phyloP scores from a whole-genome alignment of 2,329 filamentous ascomycete genomes.

The Aspergillus fumigatus region DNA sequence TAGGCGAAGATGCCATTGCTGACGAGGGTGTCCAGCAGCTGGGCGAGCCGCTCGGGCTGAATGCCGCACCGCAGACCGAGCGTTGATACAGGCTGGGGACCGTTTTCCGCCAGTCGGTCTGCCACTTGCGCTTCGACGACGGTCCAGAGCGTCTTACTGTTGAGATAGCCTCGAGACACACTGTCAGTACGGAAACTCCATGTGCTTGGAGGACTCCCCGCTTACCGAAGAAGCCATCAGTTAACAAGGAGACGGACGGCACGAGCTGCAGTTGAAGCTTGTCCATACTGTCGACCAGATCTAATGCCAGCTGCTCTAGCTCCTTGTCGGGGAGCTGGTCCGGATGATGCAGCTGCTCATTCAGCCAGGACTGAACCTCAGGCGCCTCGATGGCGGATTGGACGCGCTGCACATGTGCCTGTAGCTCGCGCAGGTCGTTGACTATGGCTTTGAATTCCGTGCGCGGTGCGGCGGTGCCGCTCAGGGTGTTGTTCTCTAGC shows the following conservation, averaged over 20 bases:
- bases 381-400: background rate
- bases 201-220: background rate
- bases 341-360: background rate
- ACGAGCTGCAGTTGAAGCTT: background rate
- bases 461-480: background rate
- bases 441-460: background rate
- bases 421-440: background rate
- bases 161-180: background rate
- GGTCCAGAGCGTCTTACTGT: background rate
- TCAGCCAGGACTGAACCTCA: background rate
- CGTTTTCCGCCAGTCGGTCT: background rate
- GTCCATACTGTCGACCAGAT: background rate
- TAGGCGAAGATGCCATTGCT: background rate
- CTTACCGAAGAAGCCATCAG: background rate
- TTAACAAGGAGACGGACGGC: background rate
- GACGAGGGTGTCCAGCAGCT: background rate
- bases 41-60: background rate
- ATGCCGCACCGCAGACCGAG: background rate
- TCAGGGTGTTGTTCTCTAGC: background rate
- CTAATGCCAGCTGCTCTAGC: background rate
- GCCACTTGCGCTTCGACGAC: background rate
- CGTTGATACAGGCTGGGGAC: background rate
- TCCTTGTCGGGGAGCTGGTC: background rate
- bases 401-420: background rate
- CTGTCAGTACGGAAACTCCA: background rate